These are phyloP conservation scores for Pichia sp. DNA, from an alignment of 1,139 yeast genomes.

Conservation along the genomic window DNA sequence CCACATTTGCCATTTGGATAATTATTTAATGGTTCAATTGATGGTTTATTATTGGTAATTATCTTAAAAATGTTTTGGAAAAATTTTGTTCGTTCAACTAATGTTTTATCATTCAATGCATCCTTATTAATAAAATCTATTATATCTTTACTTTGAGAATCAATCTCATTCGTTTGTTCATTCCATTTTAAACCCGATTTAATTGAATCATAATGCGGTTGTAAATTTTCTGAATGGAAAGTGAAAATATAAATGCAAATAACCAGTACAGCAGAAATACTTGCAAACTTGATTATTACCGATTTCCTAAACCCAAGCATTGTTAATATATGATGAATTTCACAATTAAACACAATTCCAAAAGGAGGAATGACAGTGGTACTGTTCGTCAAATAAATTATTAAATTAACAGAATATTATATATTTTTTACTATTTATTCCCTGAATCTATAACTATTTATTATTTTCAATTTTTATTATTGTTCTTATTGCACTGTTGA, in stretches of 20 bases:
- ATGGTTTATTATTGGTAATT: slow-evolving; percentile 26
- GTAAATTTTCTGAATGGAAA: slow-evolving; percentile 3
- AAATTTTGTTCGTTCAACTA: slow-evolving; percentile 2
- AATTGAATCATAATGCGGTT: neutral
- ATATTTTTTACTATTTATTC: no score
- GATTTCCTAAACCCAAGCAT: slow-evolving; percentile 1
- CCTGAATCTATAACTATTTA: no score
- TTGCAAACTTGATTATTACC: neutral
- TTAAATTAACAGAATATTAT: no score
- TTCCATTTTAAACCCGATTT: neutral
- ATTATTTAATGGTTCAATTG: slow-evolving; percentile 22
- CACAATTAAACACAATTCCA: no score
- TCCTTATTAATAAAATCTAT: slow-evolving; percentile 15
- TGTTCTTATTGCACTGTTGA: neutral
- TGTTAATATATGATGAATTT: neutral
- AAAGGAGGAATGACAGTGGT: no score
- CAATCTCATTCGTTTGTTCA: neutral
- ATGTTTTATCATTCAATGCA: slow-evolving; percentile 2
- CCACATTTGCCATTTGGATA: slow-evolving; percentile 22
- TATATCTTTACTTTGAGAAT: neutral
- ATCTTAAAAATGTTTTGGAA: slow-evolving; percentile 24
- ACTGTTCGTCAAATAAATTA: no score
- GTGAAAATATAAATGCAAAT: neutral
- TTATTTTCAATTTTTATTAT: no score
- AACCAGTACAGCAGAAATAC: neutral